Conservation (phyloP, 768 basidiomycete species). For the Saitozyma sp. region DNA sequence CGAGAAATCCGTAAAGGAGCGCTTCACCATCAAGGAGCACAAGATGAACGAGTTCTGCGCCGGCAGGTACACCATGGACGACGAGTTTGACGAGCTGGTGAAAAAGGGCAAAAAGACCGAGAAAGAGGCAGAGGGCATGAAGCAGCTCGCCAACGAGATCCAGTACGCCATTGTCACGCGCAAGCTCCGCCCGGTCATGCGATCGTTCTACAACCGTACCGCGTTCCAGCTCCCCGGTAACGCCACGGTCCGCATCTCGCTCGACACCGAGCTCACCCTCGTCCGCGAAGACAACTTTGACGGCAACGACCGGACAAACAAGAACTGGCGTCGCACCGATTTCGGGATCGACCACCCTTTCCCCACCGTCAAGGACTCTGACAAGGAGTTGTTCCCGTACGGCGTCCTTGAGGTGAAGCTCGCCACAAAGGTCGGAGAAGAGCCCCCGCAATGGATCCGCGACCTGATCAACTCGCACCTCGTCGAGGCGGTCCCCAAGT, state of each 20-base stretch:
- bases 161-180: constrained; percentile 84
- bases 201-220: constrained; percentile 97
- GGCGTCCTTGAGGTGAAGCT: constrained; percentile 96
- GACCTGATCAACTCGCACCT: constrained; percentile 91
- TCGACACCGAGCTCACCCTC: constrained; percentile 94
- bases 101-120: constrained; percentile 89
- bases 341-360: constrained; percentile 92
- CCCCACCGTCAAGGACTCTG: constrained; percentile 68
- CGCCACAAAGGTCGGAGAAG: constrained; percentile 91
- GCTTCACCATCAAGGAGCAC: constrained; percentile 91
- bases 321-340: constrained; percentile 92
- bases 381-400: constrained; percentile 94
- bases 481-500: constrained; percentile 97
- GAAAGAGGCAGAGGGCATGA: constrained; percentile 87
- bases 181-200: constrained; percentile 81
- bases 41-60: constrained; percentile 85
- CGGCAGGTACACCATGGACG: constrained; percentile 92
- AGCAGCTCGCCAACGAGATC: constrained; percentile 90
- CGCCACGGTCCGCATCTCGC: constrained; percentile 93
- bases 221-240: constrained; percentile 98
- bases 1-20: constrained; percentile 95
- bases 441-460: constrained; percentile 92
- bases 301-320: constrained; percentile 67
- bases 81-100: constrained; percentile 81
- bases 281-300: constrained; percentile 97